phyloP scores from a whole-genome alignment of 106 monocot genomes.

The Allium fistulosum region DNA sequence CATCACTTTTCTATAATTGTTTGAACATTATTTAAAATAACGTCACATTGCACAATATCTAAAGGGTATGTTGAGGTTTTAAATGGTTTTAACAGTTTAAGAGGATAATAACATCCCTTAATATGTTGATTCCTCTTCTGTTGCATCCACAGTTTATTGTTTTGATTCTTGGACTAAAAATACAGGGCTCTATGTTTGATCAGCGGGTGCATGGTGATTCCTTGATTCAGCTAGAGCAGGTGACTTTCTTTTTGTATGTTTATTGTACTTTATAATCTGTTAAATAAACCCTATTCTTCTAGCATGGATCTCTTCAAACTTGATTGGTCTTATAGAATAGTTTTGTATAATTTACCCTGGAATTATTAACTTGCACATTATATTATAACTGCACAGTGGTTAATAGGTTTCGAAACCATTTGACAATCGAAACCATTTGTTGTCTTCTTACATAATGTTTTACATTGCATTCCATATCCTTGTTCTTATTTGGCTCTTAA shows the following conservation, averaged over 20 bases:
- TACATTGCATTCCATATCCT: too few species aligned
- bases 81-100: too few species aligned
- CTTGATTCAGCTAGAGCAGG: conserved; percentile 62
- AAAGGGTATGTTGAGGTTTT: too few species aligned
- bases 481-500: too few species aligned
- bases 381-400: too few species aligned
- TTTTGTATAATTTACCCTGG: background rate
- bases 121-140: too few species aligned
- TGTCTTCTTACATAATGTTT: too few species aligned
- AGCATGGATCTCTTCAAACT: background rate
- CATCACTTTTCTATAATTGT: too few species aligned
- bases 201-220: conserved; percentile 56
- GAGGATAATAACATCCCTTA: too few species aligned
- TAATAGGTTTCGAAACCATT: background rate
- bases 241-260: conserved; percentile 10
- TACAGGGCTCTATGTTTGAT: conserved; percentile 60
- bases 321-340: background rate
- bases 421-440: background rate
- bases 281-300: too few species aligned
- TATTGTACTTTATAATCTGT: background rate
- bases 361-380: background rate
- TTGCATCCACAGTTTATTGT: background rate
- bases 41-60: too few species aligned
- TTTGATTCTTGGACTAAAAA: conserved; percentile 8
- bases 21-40: too few species aligned